A percentile compares a stretch with the other conserved stretches of the same genome.
Evolutionary conservation across 176 grass and related monocot genomes (phyloP).

Genomic region (maize (Zea mays)): Zm-B73-REFERENCE-NAM-5.0 NC_050101.1:142957001-142957500

Average conservation of each 20-base stretch:
- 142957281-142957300: neutral
- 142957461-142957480: slow-evolving; percentile 1
- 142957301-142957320: neutral
- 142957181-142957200: neutral
- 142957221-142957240: neutral
- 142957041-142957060: too few species aligned
- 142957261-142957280: neutral
- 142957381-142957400: slow-evolving; percentile 10
- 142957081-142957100: too few species aligned
- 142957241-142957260: neutral
- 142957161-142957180: too few species aligned
- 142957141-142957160: too few species aligned
- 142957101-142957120: too few species aligned
- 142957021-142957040: neutral
- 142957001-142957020: neutral
- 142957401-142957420: neutral
- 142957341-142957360: neutral
- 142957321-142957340: neutral
- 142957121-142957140: too few species aligned
- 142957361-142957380: neutral
- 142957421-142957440: neutral
- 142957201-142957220: neutral
- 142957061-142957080: too few species aligned
- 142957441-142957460: slow-evolving; percentile 9
- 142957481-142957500: neutral